These are phyloP conservation scores for Extremus antarcticus DNA, from an alignment of 495 filamentous ascomycete species.

Conservation along the genomic window DNA sequence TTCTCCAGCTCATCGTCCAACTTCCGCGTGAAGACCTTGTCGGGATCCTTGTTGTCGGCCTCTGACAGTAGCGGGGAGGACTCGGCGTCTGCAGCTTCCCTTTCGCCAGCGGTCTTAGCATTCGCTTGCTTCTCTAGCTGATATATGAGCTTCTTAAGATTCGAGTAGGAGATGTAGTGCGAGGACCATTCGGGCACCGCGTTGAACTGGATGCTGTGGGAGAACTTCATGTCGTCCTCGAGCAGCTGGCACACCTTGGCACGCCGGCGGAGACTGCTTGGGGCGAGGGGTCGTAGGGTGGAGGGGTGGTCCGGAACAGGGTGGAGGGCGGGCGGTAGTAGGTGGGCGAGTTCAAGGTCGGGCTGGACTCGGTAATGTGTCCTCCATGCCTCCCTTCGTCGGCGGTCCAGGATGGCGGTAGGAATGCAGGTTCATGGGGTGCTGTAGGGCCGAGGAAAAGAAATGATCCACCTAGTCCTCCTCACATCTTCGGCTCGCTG, in stretches of 20 bases:
- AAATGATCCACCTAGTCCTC: too few species aligned
- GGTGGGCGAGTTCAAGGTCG: conserved; percentile 7
- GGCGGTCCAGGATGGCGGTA: conserved; percentile 3
- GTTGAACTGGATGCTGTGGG: conserved; percentile 98
- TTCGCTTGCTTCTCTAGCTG: conserved; percentile 71
- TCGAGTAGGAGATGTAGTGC: conserved; percentile 95
- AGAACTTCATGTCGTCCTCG: conserved; percentile 95
- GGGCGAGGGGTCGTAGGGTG: not conserved
- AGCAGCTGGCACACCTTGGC: conserved; percentile 32
- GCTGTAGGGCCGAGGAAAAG: not conserved
- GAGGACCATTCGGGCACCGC: conserved; percentile 97
- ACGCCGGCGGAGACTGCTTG: conserved; percentile 17
- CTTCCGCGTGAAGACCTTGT: conserved; percentile 64
- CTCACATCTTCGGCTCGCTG: too few species aligned
- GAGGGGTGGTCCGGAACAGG: not conserved
- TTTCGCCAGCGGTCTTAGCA: conserved; percentile 17
- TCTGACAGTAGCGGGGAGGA: conserved; percentile 65
- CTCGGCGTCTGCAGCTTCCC: conserved; percentile 56
- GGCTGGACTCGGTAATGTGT: not conserved
- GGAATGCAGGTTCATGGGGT: not conserved
- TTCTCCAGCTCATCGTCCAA: conserved; percentile 89
- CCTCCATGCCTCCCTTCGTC: not conserved
- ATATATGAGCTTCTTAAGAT: conserved; percentile 94
- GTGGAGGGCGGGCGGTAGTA: conserved; percentile 6
- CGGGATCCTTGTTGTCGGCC: conserved; percentile 50